Base-by-base conservation (phyloP, 2,329 filamentous ascomycete genomes). In the Fusarium zealandicum region DNA sequence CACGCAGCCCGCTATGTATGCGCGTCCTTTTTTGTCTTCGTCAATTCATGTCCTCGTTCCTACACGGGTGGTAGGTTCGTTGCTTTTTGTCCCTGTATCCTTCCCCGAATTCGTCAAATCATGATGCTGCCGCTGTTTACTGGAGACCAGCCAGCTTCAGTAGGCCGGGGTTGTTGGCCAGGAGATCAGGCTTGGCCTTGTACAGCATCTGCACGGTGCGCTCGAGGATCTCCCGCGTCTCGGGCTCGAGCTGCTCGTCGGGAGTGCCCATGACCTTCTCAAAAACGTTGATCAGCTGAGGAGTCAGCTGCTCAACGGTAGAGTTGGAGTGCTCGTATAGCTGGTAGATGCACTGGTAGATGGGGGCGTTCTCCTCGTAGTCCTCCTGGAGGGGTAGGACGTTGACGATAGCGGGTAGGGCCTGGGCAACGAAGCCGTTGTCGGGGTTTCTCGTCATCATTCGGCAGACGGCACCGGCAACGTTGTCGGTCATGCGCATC, bases 301-400 rank as follows among this genome's bases (percentile, higher is more conserved):
- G 82, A 5, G 90, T 92, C 39, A 92, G 80, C 66, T 84, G 80
- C 73, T 87, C 84, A 39, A 93, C 82, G 2, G 86, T 89, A 11
- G 82, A 77, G 75, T 93, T 88, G 61, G 85, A 82, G 58, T 82
- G 78, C 65, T 89, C 83, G 73, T 92, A 97, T 61, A 98, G 83
- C 75, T 90, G 87, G 74, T 90, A 88, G 69, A 99, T 88, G 85
- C 93, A 96, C 73, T 89, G 84, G 78, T 89, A 99, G 55, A 98
- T 87, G 8, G 95, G 92, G 68, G 91, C 90, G 77, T 99, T 98
- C 84, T 98, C 95, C 76, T 97, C 92, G 68, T 85, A 98, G 74
- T 98, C 95, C 72, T 96, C 93, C 74, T 90, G 90, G 59, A 98
- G 81, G 9, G 95, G 95, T 31, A 98, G 83, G 22, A 93, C 83